Base-by-base conservation (phyloP, 2,329 filamentous ascomycete species). In the Cladobotryum mycophilum region DNA sequence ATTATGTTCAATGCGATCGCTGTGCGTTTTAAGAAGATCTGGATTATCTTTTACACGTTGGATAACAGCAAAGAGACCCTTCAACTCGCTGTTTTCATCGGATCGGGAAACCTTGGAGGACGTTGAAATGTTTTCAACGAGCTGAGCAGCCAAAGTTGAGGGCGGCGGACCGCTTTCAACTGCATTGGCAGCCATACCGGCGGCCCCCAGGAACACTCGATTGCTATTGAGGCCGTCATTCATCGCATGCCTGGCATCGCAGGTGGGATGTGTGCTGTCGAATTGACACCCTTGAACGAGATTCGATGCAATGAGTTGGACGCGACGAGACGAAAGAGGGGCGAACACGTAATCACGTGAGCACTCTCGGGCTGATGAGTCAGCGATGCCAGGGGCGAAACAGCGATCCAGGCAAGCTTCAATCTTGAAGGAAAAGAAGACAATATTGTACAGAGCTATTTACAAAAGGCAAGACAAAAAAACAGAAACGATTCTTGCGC, bases 131-230 rank as follows among this genome's bases (percentile, higher is more conserved):
- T 88, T 89, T 64, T 88, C 85, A 56, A 93, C 89, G 51, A 96
- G 83, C 67, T 95, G 88, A 12, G 89, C 89, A 47, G 91, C 89
- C 61, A 96, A 78, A 9, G 90, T 95, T 14, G 91, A 96, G 12
- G 89, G 86, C 37, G 83, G 82, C 42, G 74, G 71, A 9, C 57
- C 61, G 15, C 51, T 46, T 12, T 57, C 53, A 33, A 56, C 51
- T 30, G 52, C 41, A 18, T 55, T 58, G 43, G 53, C 56, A 44
- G 51, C 56, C 43, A 54, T 47, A 8, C 54, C 45, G 40, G 47
- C 47, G 15, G 53, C 42, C 44, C 53, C 55, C 49, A 53, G 49
- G 30, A 56, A 50, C 20, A 49, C 53, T 43, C 47, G 54, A 46
- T 56, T 64, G 20, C 44, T 56, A 48, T 53, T 52, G 53, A 49